A percentile compares a stretch with the other conserved stretches of the same genome.
Conservation (phyloP, 176 grass and related monocot genomes). For the Paspalum notatum region DNA sequence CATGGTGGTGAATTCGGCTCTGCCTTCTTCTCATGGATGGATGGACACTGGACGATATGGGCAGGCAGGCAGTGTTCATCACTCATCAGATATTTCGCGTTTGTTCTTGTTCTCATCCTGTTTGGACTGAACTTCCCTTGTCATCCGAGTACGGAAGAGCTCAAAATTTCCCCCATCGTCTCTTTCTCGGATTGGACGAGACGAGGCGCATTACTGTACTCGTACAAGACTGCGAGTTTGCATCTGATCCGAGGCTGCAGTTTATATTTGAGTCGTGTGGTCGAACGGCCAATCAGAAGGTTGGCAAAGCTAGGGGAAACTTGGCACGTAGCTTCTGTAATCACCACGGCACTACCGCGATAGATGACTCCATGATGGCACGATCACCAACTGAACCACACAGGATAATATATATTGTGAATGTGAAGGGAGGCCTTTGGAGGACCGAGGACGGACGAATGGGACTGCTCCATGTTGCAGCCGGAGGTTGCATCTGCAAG, state of each 20-base stretch:
- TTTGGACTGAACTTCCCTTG: constrained; percentile 23
- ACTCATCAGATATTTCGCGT: constrained; percentile 5
- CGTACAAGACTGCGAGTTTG: too few relatives aligned
- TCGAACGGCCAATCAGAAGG: neutral
- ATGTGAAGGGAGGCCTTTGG: constrained; percentile 27
- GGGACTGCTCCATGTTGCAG: neutral
- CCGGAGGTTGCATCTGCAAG: constrained; percentile 10
- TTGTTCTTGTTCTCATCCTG: constrained; percentile 21
- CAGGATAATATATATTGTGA: constrained; percentile 45
- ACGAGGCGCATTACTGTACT: neutral
- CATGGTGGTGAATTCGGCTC: neutral
- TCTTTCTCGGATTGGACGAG: neutral
- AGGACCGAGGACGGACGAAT: neutral
- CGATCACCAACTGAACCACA: neutral
- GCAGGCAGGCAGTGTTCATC: neutral
- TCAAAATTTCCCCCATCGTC: neutral
- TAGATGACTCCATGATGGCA: neutral
- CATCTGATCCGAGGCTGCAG: neutral
- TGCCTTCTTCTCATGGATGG: neutral
- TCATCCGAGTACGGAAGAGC: neutral
- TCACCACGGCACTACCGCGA: neutral
- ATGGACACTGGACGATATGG: neutral
- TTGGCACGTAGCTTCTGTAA: constrained; percentile 25
- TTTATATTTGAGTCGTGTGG: neutral
- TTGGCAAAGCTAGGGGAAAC: constrained; percentile 3